phyloP scores from a whole-genome alignment of 2,329 filamentous ascomycete species.

The Penicillium sumatraense region DNA sequence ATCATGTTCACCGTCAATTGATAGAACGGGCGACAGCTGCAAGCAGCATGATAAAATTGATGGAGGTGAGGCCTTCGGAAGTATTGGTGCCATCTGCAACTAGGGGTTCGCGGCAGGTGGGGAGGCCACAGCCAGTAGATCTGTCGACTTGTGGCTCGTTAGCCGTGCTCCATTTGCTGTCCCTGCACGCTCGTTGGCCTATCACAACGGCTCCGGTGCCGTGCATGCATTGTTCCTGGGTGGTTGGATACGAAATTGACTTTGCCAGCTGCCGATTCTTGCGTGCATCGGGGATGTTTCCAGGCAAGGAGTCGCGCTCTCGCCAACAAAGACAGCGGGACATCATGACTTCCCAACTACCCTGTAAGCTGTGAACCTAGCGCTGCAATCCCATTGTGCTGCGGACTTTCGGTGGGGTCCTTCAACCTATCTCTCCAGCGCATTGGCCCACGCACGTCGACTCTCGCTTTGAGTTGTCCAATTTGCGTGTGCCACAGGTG shows the following conservation, averaged over 20 bases:
- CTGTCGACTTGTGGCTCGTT: constrained; percentile 14
- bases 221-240: constrained; percentile 22
- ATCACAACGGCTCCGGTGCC: constrained; percentile 16
- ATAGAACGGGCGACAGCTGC: not conserved
- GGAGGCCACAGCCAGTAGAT: constrained; percentile 15
- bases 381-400: constrained; percentile 6
- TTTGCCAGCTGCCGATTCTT: constrained; percentile 10
- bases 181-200: constrained; percentile 14
- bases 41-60: not conserved
- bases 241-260: constrained; percentile 19
- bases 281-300: constrained; percentile 1
- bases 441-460: not conserved
- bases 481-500: not conserved
- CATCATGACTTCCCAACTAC: constrained; percentile 7
- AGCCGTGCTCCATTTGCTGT: constrained; percentile 5
- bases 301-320: constrained; percentile 19
- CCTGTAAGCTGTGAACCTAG: not conserved
- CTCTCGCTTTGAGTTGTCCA: constrained; percentile 1
- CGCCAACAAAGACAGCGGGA: constrained; percentile 22
- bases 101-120: constrained; percentile 15
- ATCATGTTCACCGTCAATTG: constrained; percentile 6
- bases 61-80: constrained; percentile 7
- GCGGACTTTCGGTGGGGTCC: constrained; percentile 13
- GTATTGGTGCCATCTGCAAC: constrained; percentile 18
- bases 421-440: constrained; percentile 3